Base-by-base conservation (phyloP, 2,329 filamentous ascomycete species). In the Claviceps capensis region DNA sequence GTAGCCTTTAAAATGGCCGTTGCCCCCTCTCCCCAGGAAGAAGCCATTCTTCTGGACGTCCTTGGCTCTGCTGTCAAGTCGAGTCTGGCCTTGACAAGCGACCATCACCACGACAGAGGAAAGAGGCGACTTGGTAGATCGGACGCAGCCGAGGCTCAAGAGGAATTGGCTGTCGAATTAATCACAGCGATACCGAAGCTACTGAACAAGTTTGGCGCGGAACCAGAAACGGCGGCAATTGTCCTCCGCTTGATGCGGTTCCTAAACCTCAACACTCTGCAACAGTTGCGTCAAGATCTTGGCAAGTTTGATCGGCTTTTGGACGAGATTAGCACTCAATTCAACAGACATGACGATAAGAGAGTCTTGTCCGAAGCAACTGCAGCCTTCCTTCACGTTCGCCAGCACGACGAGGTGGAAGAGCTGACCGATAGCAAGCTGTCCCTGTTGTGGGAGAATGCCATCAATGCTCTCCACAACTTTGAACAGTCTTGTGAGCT, bases 241-340 rank as follows among this genome's bases (percentile, higher is more conserved):
- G 89, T 96, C 46, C 75, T 98, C 23, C 82, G 88, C 36, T 73
- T 98, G 44, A 88, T 94, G 63, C 88, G 91, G 62, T 81, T 87
- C 41, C 80, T 98, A 22, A 87, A 95, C 58, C 76, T 96, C 1
- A 86, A 91, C 42, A 79, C 90, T 22, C 94, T 97, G 63, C 85
- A 90, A 63, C 87, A 95, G 61, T 73, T 97, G 40, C 84, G 90
- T 49, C 89, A 95, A 64, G 88, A 94, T 58, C 81, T 88, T 0
- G 83, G 85, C 1, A 84, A 82, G 2, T 95, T 94, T 62, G 80
- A 83, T 6, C 81, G 84, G 22, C 72, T 97, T 34, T 73, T 98
- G 1, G 89, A 95, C 59, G 90, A 96, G 61, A 88, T 97, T 59
- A 89, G 87, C 65, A 88, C 88, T 53, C 93, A 98, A 61, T 97